Base-by-base conservation (phyloP, 768 basidiomycete genomes). In the Dentipellis fragilis region DNA sequence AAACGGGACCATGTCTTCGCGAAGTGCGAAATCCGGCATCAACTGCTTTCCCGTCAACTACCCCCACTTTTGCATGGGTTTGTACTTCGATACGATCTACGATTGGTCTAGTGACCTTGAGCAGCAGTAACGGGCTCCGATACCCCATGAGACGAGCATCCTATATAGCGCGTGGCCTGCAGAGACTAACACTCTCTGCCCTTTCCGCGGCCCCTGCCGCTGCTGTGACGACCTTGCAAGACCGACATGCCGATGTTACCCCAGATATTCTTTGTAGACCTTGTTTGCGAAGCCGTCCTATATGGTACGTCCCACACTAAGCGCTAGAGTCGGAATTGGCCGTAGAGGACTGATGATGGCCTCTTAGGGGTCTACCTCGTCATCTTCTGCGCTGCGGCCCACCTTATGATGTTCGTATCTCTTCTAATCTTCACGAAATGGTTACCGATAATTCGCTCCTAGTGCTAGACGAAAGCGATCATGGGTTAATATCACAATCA, bases 401-500 rank as follows among this genome's bases (percentile, higher is more conserved):
- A 45, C 19, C 42, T 45, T 10, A 45, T 45, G 42, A 45, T 45
- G 42, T 45, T 9, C 6, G 42, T 45, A 2, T 17, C 3, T 5
- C 17, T 45, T 45, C 16, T 29, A 1, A 45, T n/a, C 42, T 9
- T 5, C 14, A 45, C 19, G 4, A 45, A 45, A 1, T 5, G 4
- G 16, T 5, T 45, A 19, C n/a, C 6, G n/a, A n/a, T 45, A 45
- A 17, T n/a, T 29, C 12, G 42, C 29, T 21, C 22, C n/a, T 21
- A 59, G 59, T 17, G 34, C 21, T 6, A 57, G 16, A 35, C 53
- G 53, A 48, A 46, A 54, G 59, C 54, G 14, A 52, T 52, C 57
- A 12, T 11, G 7, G 37, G 49, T 39, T 4, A 51, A 34, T 38
- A 36, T 49, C 17, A 17, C 51, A 21, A 54, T 59, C 52, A 22